These are phyloP conservation scores for Saccharum spontaneum DNA, from an alignment of 176 grass and related monocot genomes.

Conservation along the genomic window DNA sequence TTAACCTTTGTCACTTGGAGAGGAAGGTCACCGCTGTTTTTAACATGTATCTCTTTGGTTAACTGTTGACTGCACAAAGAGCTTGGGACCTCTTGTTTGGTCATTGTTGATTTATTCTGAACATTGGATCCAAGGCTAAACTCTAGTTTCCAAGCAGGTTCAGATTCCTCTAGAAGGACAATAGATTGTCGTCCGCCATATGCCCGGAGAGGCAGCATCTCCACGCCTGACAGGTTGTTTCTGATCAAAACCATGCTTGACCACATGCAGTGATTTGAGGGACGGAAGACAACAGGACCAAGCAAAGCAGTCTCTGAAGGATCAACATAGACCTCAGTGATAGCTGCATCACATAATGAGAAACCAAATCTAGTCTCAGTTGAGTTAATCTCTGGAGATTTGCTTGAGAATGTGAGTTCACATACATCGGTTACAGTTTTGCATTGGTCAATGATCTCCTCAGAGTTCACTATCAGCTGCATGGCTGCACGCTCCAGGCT, in stretches of 20 bases:
- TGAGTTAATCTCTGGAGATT: conserved; percentile 71
- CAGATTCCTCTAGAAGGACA: conserved; percentile 75
- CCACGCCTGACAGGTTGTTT: conserved; percentile 83
- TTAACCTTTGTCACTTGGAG: conserved; percentile 70
- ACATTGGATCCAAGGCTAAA: conserved; percentile 54
- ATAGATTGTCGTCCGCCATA: conserved; percentile 76
- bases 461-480: conserved; percentile 82
- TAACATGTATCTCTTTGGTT: conserved; percentile 83
- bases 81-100: conserved; percentile 32
- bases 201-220: conserved; percentile 74
- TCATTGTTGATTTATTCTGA: conserved; percentile 49
- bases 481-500: conserved; percentile 57
- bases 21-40: conserved; percentile 94
- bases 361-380: conserved; percentile 86
- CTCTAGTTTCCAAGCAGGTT: conserved; percentile 85
- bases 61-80: conserved; percentile 59
- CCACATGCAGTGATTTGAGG: conserved; percentile 85
- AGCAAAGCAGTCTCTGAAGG: conserved; percentile 63
- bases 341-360: conserved; percentile 65
- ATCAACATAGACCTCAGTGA: conserved; percentile 60
- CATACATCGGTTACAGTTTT: conserved; percentile 67
- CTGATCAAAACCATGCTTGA: conserved; percentile 81
- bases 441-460: conserved; percentile 73
- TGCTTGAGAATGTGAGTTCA: conserved; percentile 69
- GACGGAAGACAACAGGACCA: conserved; percentile 87